Percentiles rank a stretch among this genome's conserved stretches.
These are phyloP conservation scores for Fusarium coffeatum DNA, from an alignment of 2,329 filamentous ascomycete species.

Conservation along the genomic window DNA sequence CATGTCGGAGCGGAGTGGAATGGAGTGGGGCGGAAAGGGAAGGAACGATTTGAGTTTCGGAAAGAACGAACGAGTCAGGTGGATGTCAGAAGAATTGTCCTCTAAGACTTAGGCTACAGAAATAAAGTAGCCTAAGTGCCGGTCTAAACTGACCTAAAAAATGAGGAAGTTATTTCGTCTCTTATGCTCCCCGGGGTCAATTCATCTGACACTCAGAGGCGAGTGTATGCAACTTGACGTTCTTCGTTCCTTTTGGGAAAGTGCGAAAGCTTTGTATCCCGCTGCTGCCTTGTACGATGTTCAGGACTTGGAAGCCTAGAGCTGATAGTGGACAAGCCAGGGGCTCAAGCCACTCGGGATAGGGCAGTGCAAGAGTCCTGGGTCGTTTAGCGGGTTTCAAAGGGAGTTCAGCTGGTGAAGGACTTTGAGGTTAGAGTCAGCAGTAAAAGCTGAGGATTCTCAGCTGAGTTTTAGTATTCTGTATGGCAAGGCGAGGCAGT, in stretches of 20 bases:
- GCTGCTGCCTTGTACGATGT: constrained; percentile 43
- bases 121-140: no score
- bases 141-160: no score
- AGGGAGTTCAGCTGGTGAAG: constrained; percentile 10
- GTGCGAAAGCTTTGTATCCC: constrained; percentile 40
- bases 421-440: not conserved
- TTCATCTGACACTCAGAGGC: no score
- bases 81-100: no score
- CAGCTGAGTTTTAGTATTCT: not conserved
- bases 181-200: no score
- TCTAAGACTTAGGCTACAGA: no score
- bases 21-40: constrained; percentile 4
- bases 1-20: constrained; percentile 33
- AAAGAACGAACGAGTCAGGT: not conserved
- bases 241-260: constrained; percentile 9
- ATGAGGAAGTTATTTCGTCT: no score
- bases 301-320: constrained; percentile 26
- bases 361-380: constrained; percentile 23
- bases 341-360: constrained; percentile 35
- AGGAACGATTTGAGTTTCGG: not conserved
- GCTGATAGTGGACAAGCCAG: constrained; percentile 29
- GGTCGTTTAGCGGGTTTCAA: constrained; percentile 41
- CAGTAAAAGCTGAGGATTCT: not conserved
- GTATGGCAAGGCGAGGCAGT: not conserved
- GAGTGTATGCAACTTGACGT: not conserved